Percentiles rank a stretch among this genome's conserved stretches.
Evolutionary conservation across 2,329 filamentous ascomycete genomes (phyloP).

Genomic region (Alternaria tenuissima): DNA sequence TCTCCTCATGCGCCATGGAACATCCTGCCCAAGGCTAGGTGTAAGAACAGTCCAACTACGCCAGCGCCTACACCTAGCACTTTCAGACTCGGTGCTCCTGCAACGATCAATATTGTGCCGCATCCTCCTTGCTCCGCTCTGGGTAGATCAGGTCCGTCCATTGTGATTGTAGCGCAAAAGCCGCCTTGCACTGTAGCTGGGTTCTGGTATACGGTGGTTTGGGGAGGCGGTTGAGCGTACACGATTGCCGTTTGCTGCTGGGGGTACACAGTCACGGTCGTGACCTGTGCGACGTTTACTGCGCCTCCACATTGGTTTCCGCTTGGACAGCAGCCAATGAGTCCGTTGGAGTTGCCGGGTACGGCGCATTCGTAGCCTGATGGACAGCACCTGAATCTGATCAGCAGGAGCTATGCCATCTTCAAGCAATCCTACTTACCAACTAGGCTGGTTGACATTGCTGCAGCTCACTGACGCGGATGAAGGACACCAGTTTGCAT

Average conservation of each 20-base stretch:
- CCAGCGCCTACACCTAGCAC: slow-evolving; percentile 29
- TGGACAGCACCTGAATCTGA: slow-evolving; percentile 48
- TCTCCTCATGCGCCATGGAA: slow-evolving; percentile 28
- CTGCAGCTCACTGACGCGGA: slow-evolving; percentile 53
- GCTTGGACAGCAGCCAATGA: slow-evolving; percentile 51
- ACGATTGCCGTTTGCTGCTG: slow-evolving; percentile 40
- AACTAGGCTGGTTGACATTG: slow-evolving; percentile 53
- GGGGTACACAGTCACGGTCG: slow-evolving; percentile 47
- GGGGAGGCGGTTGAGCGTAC: slow-evolving; percentile 35
- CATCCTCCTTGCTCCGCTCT: slow-evolving; percentile 45
- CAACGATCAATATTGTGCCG: slow-evolving; percentile 50
- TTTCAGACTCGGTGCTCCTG: slow-evolving; percentile 27
- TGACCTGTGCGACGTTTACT: slow-evolving; percentile 44
- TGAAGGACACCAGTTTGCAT: slow-evolving; percentile 44
- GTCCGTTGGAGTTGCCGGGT: slow-evolving; percentile 41
- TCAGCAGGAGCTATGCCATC: neutral
- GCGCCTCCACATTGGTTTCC: slow-evolving; percentile 45
- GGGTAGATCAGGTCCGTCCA: slow-evolving; percentile 47
- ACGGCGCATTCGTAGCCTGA: slow-evolving; percentile 45
- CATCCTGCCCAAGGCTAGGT: slow-evolving; percentile 41
- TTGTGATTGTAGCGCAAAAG: slow-evolving; percentile 50
- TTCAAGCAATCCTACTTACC: slow-evolving; percentile 40
- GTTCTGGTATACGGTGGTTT: slow-evolving; percentile 37
- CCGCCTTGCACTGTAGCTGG: slow-evolving; percentile 38
- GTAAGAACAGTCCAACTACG: slow-evolving; percentile 27